Evolutionary conservation across 2,329 filamentous ascomycete genomes (phyloP).

Genomic region (Clarireedia paspali): DNA sequence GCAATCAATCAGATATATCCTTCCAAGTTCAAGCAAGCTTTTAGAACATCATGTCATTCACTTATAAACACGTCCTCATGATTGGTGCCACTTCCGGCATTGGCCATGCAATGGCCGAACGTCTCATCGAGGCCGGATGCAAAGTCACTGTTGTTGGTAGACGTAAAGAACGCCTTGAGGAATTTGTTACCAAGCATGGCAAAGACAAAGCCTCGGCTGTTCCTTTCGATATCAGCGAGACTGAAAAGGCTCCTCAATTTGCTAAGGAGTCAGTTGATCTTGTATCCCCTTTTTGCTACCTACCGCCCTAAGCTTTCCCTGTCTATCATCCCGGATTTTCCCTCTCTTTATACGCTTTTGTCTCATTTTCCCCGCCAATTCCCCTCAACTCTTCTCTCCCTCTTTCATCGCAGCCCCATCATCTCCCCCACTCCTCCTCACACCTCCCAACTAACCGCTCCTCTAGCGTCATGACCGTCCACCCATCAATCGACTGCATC

Average conservation of each 20-base stretch:
- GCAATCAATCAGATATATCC: background rate
- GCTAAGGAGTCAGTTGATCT: background rate
- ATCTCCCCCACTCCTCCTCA: too few relatives aligned
- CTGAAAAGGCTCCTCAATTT: background rate
- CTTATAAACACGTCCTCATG: constrained; percentile 47
- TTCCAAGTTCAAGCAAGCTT: background rate
- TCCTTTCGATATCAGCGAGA: constrained; percentile 8
- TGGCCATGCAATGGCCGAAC: constrained; percentile 37
- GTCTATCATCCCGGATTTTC: too few relatives aligned
- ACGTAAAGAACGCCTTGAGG: constrained; percentile 37
- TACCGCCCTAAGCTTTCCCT: too few relatives aligned
- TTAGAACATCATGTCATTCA: constrained; percentile 38
- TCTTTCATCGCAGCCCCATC: too few relatives aligned
- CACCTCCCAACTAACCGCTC: too few relatives aligned
- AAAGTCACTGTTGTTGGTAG: constrained; percentile 47
- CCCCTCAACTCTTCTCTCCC: too few relatives aligned
- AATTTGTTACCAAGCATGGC: constrained; percentile 25
- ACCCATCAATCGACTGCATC: constrained; percentile 25
- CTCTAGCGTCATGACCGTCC: background rate
- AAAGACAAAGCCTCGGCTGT: background rate
- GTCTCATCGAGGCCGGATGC: constrained; percentile 38
- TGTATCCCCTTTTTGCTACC: too few relatives aligned
- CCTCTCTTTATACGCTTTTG: too few relatives aligned
- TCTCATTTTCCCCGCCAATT: too few relatives aligned
- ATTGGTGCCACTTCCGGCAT: constrained; percentile 50